Evolutionary conservation across 805 yeast genomes (phyloP).

Genomic region (Candida vaughaniae): DNA sequence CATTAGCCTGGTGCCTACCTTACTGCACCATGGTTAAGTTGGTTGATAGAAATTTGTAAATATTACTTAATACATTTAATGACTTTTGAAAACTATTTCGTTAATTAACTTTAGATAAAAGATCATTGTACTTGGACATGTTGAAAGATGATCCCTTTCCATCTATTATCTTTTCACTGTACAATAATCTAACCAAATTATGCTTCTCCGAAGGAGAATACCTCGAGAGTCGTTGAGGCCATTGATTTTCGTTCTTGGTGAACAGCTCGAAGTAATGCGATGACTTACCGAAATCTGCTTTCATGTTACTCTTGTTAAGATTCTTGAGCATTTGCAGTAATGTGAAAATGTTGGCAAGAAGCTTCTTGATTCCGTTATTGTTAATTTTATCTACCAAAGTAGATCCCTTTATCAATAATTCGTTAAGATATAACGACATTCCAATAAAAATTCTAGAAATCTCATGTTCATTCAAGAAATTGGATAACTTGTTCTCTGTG

Average conservation of each 20-base stretch:
- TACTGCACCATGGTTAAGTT: slow-evolving; percentile 7
- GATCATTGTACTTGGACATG: slow-evolving; percentile 37
- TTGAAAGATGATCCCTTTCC: slow-evolving; percentile 38
- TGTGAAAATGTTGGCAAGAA: slow-evolving; percentile 60
- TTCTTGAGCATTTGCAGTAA: slow-evolving; percentile 69
- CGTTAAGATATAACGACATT: slow-evolving; percentile 50
- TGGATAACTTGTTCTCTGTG: slow-evolving; percentile 43
- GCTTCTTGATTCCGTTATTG: slow-evolving; percentile 55
- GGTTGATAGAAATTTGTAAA: not conserved
- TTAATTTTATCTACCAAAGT: slow-evolving; percentile 50
- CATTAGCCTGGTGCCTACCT: slow-evolving; percentile 12
- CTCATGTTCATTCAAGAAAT: slow-evolving; percentile 32
- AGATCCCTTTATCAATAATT: slow-evolving; percentile 52
- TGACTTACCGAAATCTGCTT: slow-evolving; percentile 54
- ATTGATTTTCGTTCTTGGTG: slow-evolving; percentile 47
- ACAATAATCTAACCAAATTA: slow-evolving; percentile 54
- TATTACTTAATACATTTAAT: not conserved
- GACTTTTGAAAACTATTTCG: not conserved
- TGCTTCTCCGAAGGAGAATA: slow-evolving; percentile 46
- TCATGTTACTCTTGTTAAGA: slow-evolving; percentile 47
- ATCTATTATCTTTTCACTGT: slow-evolving; percentile 42
- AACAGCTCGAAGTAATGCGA: slow-evolving; percentile 57
- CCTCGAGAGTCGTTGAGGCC: slow-evolving; percentile 23
- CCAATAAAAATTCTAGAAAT: slow-evolving; percentile 41
- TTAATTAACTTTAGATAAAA: slow-evolving; percentile 25